Evolutionary conservation across 2,329 filamentous ascomycete genomes (phyloP), one percentile per base, ranked within the genome.

Genomic region (Diaporthe humulicola): DNA sequence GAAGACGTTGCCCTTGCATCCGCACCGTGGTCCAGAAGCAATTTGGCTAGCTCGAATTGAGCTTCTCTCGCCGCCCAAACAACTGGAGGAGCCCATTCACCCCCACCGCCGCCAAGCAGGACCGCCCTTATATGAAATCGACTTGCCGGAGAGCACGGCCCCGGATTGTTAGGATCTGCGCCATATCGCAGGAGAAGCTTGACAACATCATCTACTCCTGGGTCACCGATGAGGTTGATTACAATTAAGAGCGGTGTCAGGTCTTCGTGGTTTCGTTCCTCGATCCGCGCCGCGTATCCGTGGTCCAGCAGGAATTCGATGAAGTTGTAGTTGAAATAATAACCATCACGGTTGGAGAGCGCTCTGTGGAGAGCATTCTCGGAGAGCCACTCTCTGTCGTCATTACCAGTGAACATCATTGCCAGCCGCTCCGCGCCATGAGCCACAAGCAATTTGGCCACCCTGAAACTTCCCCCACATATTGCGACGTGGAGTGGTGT

Each of bases 401-500:
- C 33, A 10, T 52, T n/a, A 1, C 45, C 15, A 12, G 6, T 17
- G 9, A 67, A 52, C 3, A 67, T 9, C 64, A 12, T 52, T 22
- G 45, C n/a, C 45, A 52, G 19, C 22, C 28, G 30, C 1, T 19
- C 12, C 5, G 64, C 64, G 14, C 64, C 64, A 6, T 10, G 42
- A 0, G 22, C 5, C 8, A 67, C 64, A 8, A 52, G 45, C 3
- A 52, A 14, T 28, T n/a, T 67, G 30, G 64, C 64, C 15, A n/a
- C 36, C 7, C 4, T 0, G 9, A 36, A 67, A 22, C 30, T 67
- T 17, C n/a, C 30, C 2, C 0, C 2, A n/a, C 64, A 67, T 38
- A 67, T 52, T 1, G 64, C 64, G 28, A 52, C n/a, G 33, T 67
- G 64, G 14, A 67, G 48, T 28, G 64, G 45, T 14, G 64, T 67